A percentile compares a stretch with the other conserved stretches of the same genome.
phyloP scores from a whole-genome alignment of 2,329 filamentous ascomycete species.

The Talaromyces rugulosus region DNA sequence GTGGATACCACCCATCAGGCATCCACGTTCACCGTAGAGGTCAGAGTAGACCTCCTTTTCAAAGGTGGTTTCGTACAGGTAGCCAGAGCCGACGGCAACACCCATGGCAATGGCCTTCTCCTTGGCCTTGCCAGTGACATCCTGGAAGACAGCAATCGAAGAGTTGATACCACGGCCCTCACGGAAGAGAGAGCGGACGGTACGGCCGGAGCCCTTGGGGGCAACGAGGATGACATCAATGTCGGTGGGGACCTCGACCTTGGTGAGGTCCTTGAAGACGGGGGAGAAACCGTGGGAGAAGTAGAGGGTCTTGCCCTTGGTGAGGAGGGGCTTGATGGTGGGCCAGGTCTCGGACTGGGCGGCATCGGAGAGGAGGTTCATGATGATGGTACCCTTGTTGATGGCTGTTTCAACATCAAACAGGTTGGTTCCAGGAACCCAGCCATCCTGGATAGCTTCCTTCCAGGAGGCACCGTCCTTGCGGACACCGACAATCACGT shows the following conservation, averaged over 20 bases:
- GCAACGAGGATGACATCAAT: slow-evolving; percentile 99
- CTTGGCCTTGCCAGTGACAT: slow-evolving; percentile 95
- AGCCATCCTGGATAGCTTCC: slow-evolving; percentile 94
- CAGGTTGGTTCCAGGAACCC: slow-evolving; percentile 97
- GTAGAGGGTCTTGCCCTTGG: slow-evolving; percentile 99
- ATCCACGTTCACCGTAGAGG: slow-evolving; percentile 99
- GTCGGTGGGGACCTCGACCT: slow-evolving; percentile 92
- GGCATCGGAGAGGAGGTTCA: slow-evolving; percentile 98
- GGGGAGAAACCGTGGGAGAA: slow-evolving; percentile 99
- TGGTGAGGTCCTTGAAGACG: slow-evolving; percentile 99
- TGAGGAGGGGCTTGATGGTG: slow-evolving; percentile 93
- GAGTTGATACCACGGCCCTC: slow-evolving; percentile 99
- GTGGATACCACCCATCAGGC: slow-evolving; percentile 99
- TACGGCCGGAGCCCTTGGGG: slow-evolving; percentile 98
- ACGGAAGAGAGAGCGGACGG: slow-evolving; percentile 96
- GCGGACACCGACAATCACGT: slow-evolving; percentile 97
- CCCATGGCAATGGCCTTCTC: slow-evolving; percentile 96
- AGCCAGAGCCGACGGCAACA: slow-evolving; percentile 94
- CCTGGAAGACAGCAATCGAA: slow-evolving; percentile 96
- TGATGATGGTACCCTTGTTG: slow-evolving; percentile 86
- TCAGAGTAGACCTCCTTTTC: slow-evolving; percentile 99
- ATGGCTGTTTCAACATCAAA: slow-evolving; percentile 99
- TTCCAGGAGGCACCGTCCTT: slow-evolving; percentile 99
- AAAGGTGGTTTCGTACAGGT: slow-evolving; percentile 99
- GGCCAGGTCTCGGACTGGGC: slow-evolving; percentile 99